Evolutionary conservation across 768 basidiomycete species (phyloP).

Genomic region (Nidularia pulvinata): DNA sequence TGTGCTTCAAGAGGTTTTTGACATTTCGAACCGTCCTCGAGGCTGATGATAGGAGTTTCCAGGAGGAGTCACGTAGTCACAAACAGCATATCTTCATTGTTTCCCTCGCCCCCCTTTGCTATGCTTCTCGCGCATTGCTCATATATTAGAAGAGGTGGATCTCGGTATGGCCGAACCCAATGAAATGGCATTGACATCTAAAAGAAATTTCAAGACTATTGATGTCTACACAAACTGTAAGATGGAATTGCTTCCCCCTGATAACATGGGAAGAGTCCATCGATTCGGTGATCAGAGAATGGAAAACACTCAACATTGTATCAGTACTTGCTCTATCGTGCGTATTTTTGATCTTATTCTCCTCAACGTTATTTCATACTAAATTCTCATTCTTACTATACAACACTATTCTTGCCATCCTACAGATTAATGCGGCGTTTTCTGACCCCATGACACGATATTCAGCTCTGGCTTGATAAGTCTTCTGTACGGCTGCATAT

Average conservation of each 20-base stretch:
- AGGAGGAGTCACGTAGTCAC: too few relatives aligned
- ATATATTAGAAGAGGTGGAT: too few relatives aligned
- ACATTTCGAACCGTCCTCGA: too few relatives aligned
- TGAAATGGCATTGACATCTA: too few relatives aligned
- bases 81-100: too few relatives aligned
- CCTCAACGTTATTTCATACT: background rate
- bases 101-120: too few relatives aligned
- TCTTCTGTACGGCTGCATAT: slow-evolving; percentile 59
- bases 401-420: slow-evolving; percentile 25
- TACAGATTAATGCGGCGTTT: slow-evolving; percentile 32
- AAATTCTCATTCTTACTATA: background rate
- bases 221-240: too few relatives aligned
- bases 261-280: slow-evolving; percentile 22
- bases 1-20: too few relatives aligned
- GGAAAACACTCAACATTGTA: slow-evolving; percentile 25
- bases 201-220: too few relatives aligned
- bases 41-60: too few relatives aligned
- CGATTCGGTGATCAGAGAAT: slow-evolving; percentile 22
- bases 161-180: too few relatives aligned
- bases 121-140: too few relatives aligned
- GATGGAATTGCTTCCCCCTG: slow-evolving; percentile 3
- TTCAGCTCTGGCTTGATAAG: slow-evolving; percentile 54
- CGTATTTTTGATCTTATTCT: background rate
- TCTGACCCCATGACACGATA: slow-evolving; percentile 52
- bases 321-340: slow-evolving; percentile 21